These are phyloP conservation scores for Dictyostelium firmibasis DNA, from an alignment of 78 protist species.

Conservation along the genomic window DNA sequence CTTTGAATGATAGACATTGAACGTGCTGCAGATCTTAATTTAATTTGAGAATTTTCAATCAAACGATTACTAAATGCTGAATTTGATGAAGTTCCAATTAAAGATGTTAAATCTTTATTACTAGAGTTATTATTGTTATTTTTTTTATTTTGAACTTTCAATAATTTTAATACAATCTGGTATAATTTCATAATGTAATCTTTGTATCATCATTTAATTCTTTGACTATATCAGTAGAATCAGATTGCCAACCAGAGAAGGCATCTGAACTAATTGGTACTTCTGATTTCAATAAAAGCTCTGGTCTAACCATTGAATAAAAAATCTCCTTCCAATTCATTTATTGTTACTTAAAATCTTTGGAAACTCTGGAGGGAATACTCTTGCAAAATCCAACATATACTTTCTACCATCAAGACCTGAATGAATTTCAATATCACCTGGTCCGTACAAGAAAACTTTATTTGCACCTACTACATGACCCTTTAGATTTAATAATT, in stretches of 20 bases:
- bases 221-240: neutral
- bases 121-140: neutral
- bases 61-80: neutral
- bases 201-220: slow-evolving; percentile 21
- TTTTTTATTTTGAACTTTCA: neutral
- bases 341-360: neutral
- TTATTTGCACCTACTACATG: slow-evolving; percentile 32
- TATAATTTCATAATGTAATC: slow-evolving; percentile 22
- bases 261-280: slow-evolving; percentile 40
- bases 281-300: neutral
- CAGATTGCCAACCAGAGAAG: slow-evolving; percentile 69
- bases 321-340: slow-evolving; percentile 64
- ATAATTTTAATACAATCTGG: slow-evolving; percentile 33
- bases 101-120: neutral
- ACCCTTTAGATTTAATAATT: slow-evolving; percentile 19
- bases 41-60: slow-evolving; percentile 42
- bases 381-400: slow-evolving; percentile 72
- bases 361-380: slow-evolving; percentile 57
- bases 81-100: neutral
- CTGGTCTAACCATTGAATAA: slow-evolving; percentile 69
- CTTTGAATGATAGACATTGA: slow-evolving; percentile 53
- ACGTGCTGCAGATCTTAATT: neutral
- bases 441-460: slow-evolving; percentile 51
- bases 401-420: slow-evolving; percentile 54
- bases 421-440: slow-evolving; percentile 66